Percentiles rank a stretch among this genome's conserved stretches.
Evolutionary conservation across 768 basidiomycete species (phyloP).

Genomic region (Serendipita indica): DNA sequence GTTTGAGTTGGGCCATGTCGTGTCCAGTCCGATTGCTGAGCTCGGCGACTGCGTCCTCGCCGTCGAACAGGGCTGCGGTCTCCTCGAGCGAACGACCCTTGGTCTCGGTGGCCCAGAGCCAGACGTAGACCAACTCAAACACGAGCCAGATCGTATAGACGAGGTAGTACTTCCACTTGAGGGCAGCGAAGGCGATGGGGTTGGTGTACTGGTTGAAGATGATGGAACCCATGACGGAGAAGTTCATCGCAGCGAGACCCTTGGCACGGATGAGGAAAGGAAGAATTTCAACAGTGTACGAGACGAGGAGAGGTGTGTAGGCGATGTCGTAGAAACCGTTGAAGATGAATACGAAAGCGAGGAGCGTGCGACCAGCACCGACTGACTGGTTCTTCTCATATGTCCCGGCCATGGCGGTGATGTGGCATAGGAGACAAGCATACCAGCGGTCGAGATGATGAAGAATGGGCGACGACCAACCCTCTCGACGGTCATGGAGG

Average conservation of each 20-base stretch:
- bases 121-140: constrained; percentile 49
- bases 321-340: constrained; percentile 44
- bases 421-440: constrained; percentile 46
- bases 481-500: constrained; percentile 47
- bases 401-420: constrained; percentile 33
- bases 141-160: constrained; percentile 59
- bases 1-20: neutral
- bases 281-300: constrained; percentile 79
- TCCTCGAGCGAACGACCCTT: constrained; percentile 50
- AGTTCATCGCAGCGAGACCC: constrained; percentile 70
- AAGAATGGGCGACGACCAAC: constrained; percentile 57
- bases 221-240: constrained; percentile 58
- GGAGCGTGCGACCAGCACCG: constrained; percentile 40
- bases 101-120: constrained; percentile 35
- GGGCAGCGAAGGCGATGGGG: constrained; percentile 50
- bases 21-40: neutral
- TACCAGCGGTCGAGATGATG: constrained; percentile 25
- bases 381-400: neutral
- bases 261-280: constrained; percentile 73
- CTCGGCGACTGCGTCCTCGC: constrained; percentile 34
- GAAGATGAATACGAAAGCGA: constrained; percentile 74
- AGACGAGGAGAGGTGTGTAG: constrained; percentile 73
- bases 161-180: constrained; percentile 68
- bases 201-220: constrained; percentile 87
- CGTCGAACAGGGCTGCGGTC: constrained; percentile 66